Conservation (phyloP, 768 basidiomycete species). For the Serendipita indica region DNA sequence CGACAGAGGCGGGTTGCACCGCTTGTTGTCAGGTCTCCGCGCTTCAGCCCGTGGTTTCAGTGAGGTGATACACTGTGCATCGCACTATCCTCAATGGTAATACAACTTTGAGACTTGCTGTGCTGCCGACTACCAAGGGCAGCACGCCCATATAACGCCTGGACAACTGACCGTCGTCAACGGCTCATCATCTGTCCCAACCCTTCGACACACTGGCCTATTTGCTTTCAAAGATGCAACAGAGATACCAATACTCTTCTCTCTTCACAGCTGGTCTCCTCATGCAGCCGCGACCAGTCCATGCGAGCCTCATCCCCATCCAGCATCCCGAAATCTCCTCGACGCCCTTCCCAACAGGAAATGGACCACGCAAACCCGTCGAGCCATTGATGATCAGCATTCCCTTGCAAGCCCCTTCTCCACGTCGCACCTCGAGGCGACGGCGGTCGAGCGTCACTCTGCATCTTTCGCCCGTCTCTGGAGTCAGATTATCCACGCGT, state of each 20-base stretch:
- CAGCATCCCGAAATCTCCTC: background rate
- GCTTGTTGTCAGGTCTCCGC: background rate
- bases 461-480: background rate
- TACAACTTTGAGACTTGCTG: no score
- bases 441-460: background rate
- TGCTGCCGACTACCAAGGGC: no score
- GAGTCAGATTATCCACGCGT: background rate
- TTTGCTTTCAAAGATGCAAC: background rate
- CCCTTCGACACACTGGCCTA: background rate
- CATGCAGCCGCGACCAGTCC: background rate
- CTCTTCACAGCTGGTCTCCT: conserved; percentile 4
- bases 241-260: conserved; percentile 8
- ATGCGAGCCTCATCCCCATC: background rate
- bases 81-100: no score
- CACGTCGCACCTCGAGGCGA: background rate
- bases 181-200: no score
- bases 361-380: background rate
- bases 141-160: no score
- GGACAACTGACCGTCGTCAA: no score
- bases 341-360: background rate
- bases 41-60: no score
- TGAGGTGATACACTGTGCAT: no score
- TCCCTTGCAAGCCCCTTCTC: background rate
- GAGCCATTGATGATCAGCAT: background rate
- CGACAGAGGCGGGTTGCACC: no score